Percentiles rank a stretch among this genome's conserved stretches.
phyloP scores from a whole-genome alignment of 2,329 filamentous ascomycete genomes.

The Xylariaceae sp. region DNA sequence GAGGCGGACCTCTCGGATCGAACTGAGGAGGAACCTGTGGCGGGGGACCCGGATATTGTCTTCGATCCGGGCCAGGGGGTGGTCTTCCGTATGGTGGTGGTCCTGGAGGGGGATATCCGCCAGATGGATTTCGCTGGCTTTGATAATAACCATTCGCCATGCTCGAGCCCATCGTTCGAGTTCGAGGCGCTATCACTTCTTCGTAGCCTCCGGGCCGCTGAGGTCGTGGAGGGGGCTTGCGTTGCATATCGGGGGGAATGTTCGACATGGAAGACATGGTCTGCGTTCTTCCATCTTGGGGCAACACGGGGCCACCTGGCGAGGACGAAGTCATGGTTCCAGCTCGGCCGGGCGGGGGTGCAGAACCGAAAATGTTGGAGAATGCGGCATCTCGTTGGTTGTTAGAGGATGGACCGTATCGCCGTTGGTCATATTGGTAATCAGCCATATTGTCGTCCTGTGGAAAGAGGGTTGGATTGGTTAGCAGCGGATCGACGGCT shows the following conservation, averaged over 20 bases:
- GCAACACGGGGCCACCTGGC: slow-evolving; percentile 47
- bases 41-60: slow-evolving; percentile 69
- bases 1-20: slow-evolving; percentile 60
- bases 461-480: slow-evolving; percentile 33
- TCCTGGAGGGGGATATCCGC: slow-evolving; percentile 46
- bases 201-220: slow-evolving; percentile 40
- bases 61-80: slow-evolving; percentile 55
- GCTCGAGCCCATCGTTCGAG: slow-evolving; percentile 48
- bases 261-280: slow-evolving; percentile 67
- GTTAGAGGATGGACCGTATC: slow-evolving; percentile 56
- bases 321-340: slow-evolving; percentile 92
- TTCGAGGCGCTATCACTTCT: slow-evolving; percentile 43
- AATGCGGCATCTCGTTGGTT: slow-evolving; percentile 91
- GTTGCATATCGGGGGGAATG: slow-evolving; percentile 54
- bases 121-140: slow-evolving; percentile 54
- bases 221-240: slow-evolving; percentile 61
- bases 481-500: slow-evolving; percentile 24
- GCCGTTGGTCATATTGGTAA: slow-evolving; percentile 58
- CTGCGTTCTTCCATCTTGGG: slow-evolving; percentile 70
- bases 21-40: slow-evolving; percentile 55
- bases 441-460: slow-evolving; percentile 59
- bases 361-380: slow-evolving; percentile 90
- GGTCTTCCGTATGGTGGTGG: slow-evolving; percentile 45
- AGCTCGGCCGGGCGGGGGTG: slow-evolving; percentile 84
- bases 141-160: slow-evolving; percentile 57